phyloP scores from a whole-genome alignment of 192 early-diverging fungal species.

The Spizellomyces punctatus region DNA sequence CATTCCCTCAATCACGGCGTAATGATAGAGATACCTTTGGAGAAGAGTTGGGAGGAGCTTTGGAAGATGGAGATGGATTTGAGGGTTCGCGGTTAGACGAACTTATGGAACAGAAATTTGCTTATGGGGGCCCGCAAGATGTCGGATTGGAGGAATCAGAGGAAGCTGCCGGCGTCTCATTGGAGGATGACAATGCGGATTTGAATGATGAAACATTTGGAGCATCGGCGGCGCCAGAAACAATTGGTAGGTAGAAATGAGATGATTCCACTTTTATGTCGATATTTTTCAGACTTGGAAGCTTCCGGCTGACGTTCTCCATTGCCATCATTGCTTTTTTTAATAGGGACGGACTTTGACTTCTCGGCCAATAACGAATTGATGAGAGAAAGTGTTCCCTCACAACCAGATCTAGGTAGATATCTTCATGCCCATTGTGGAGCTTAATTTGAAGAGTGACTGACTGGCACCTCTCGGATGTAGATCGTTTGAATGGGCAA shows the following conservation, averaged over 20 bases:
- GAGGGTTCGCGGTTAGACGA: conserved; percentile 43
- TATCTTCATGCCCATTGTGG: background rate
- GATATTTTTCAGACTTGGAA: too few relatives aligned
- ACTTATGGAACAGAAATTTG: conserved; percentile 46
- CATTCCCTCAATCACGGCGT: background rate
- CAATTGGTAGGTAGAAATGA: conserved; percentile 3
- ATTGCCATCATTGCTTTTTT: background rate
- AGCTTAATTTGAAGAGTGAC: background rate
- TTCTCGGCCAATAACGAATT: conserved; percentile 27
- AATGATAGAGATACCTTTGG: conserved; percentile 12
- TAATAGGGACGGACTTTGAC: conserved; percentile 48
- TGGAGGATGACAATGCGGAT: conserved; percentile 44
- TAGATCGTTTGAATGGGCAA: background rate
- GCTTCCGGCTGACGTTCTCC: too few relatives aligned
- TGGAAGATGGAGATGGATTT: conserved; percentile 4
- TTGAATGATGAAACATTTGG: conserved; percentile 60
- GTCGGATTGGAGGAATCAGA: conserved; percentile 20
- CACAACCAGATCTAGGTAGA: background rate
- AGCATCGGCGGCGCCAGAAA: conserved; percentile 19
- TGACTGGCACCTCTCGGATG: too few relatives aligned
- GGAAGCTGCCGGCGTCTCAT: conserved; percentile 21
- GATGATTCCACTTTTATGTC: too few relatives aligned
- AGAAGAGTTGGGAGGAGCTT: conserved; percentile 19
- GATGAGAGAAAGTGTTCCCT: background rate
- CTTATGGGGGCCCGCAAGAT: conserved; percentile 33